Evolutionary conservation across 768 basidiomycete species (phyloP).

Genomic region (Grammothele lineata): DNA sequence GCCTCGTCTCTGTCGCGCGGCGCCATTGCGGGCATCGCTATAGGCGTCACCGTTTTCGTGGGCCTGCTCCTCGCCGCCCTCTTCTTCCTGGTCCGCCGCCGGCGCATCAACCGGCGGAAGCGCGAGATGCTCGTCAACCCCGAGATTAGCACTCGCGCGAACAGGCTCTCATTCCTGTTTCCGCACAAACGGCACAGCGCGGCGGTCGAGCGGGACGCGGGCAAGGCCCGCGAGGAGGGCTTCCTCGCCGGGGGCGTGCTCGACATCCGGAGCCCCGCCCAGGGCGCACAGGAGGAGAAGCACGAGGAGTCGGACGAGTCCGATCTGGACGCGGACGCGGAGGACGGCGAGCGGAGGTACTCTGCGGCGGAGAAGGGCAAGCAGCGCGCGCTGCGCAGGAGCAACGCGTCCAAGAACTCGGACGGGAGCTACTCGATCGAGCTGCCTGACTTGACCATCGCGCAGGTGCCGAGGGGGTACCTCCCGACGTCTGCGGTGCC

Average conservation of each 20-base stretch:
- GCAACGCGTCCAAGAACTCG: slow-evolving; percentile 27
- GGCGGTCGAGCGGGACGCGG: slow-evolving; percentile 5
- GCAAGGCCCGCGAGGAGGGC: slow-evolving; percentile 1
- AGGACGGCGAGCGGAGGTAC: slow-evolving; percentile 4
- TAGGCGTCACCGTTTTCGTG: slow-evolving; percentile 52
- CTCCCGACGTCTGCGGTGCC: slow-evolving; percentile 15
- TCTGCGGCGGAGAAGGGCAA: slow-evolving; percentile 14
- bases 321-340: slow-evolving; percentile 13
- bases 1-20: slow-evolving; percentile 37
- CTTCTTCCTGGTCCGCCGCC: slow-evolving; percentile 25
- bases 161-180: slow-evolving; percentile 20
- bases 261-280: slow-evolving; percentile 9
- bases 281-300: slow-evolving; percentile 13
- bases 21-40: slow-evolving; percentile 61
- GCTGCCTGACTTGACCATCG: slow-evolving; percentile 20
- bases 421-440: slow-evolving; percentile 28
- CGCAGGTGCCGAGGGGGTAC: slow-evolving; percentile 16
- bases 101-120: slow-evolving; percentile 29
- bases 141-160: slow-evolving; percentile 13
- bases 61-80: slow-evolving; percentile 41
- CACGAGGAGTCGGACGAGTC: slow-evolving; percentile 14
- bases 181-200: slow-evolving; percentile 5
- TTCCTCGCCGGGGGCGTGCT: slow-evolving; percentile 4
- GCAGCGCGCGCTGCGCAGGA: slow-evolving; percentile 9
- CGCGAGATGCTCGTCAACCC: slow-evolving; percentile 25